Base-by-base conservation (phyloP, 805 yeast species). In the Saccharomycopsis vini region DNA sequence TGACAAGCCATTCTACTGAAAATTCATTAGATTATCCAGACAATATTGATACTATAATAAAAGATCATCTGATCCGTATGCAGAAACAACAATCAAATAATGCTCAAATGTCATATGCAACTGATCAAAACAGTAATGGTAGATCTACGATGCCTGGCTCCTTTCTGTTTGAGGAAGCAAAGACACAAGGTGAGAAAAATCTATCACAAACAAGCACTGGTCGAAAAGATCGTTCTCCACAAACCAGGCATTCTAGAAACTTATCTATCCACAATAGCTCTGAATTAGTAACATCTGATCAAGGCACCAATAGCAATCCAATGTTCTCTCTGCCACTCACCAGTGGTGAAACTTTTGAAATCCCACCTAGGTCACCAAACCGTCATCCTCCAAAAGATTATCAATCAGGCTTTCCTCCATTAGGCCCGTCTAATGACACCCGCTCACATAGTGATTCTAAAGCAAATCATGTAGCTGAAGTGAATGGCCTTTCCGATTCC, bases 321-420 rank as follows among this genome's bases (percentile, higher is more conserved):
- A 26, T 26, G 7, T 26, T 26, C 7, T 7, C 29, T 26, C 29
- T 12, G 7, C 29, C 29, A 26, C 10, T 7, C 12, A 12, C 29
- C 7, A 12, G 12, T 12, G 5, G 21, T 5, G 28, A 35, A n/a
- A 39, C 41, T 5, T 32, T 24, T 20, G 42, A 28, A 13, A 42
- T 46, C 10, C 49, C 49, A 9, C 49, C 45, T 22, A 37, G 49
- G 23, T 38, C 44, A 6, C 49, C 49, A 10, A 42, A 42, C 15
- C 21, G 49, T 24, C 46, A 46, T 12, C 16, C 26, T 9, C 33
- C 33, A n/a, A 13, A 30, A 7, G n/a, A n/a, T n/a, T n/a, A n/a
- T n/a, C n/a, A n/a, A n/a, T n/a, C n/a, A n/a, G n/a, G n/a, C n/a
- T n/a, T n/a, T n/a, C n/a, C n/a, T n/a, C n/a, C n/a, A n/a, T n/a